Evolutionary conservation across 2,329 filamentous ascomycete genomes (phyloP).

Genomic region (Ramularia collo-cygni): DNA sequence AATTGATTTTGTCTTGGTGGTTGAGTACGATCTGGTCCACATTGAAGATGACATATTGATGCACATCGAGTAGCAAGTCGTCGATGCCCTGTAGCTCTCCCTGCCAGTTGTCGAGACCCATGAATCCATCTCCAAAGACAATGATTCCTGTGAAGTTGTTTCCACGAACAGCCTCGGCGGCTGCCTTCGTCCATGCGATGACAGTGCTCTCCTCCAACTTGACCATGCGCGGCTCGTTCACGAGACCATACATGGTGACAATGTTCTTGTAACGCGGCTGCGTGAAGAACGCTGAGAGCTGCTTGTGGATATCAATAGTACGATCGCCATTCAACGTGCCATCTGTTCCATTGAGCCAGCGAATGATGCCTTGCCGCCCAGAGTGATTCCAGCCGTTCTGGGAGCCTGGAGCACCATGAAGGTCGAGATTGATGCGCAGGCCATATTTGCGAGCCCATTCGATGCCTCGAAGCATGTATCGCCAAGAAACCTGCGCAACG

Average conservation of each 20-base stretch:
- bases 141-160: constrained; percentile 70
- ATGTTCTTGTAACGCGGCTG: constrained; percentile 90
- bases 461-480: constrained; percentile 85
- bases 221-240: constrained; percentile 86
- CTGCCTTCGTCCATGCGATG: constrained; percentile 69
- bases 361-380: constrained; percentile 70
- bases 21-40: constrained; percentile 72
- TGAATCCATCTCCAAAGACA: constrained; percentile 91
- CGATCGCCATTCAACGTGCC: constrained; percentile 71
- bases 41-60: constrained; percentile 99
- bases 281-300: constrained; percentile 84
- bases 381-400: constrained; percentile 99
- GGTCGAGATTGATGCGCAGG: constrained; percentile 82
- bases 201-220: constrained; percentile 59
- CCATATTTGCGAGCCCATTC: constrained; percentile 93
- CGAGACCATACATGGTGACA: constrained; percentile 85
- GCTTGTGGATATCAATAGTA: constrained; percentile 78
- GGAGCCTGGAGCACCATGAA: constrained; percentile 84
- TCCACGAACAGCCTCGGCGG: constrained; percentile 62
- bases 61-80: constrained; percentile 82
- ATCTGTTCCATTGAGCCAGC: constrained; percentile 87
- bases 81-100: constrained; percentile 66
- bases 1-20: constrained; percentile 76
- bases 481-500: constrained; percentile 78
- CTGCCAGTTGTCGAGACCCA: constrained; percentile 86